These are phyloP conservation scores for Ganoderma lucidum DNA, from an alignment of 1,284 basidiomycete species.

Conservation along the genomic window DNA sequence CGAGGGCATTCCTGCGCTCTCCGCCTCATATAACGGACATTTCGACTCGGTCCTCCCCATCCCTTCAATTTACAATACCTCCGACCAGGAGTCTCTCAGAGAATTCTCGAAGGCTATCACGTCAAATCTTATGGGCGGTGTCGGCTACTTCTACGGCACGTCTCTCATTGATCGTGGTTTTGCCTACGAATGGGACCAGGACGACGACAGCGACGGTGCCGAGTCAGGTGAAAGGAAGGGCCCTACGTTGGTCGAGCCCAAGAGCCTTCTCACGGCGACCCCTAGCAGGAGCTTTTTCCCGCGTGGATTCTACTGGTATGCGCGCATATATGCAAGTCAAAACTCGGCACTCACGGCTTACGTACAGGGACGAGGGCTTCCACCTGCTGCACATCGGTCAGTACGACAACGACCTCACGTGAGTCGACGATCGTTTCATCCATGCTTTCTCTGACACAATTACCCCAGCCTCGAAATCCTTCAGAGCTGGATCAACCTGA, in stretches of 20 bases:
- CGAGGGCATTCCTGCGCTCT: slow-evolving; percentile 73
- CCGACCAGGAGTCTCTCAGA: slow-evolving; percentile 59
- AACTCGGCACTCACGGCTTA: slow-evolving; percentile 11
- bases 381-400: slow-evolving; percentile 90
- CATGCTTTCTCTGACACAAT: not conserved
- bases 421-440: slow-evolving; percentile 15
- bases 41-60: slow-evolving; percentile 79
- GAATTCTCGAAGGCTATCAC: slow-evolving; percentile 89
- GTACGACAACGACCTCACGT: slow-evolving; percentile 94
- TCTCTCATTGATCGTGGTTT: slow-evolving; percentile 89
- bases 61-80: slow-evolving; percentile 58
- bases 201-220: slow-evolving; percentile 59
- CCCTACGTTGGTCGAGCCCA: slow-evolving; percentile 76
- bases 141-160: slow-evolving; percentile 94
- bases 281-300: slow-evolving; percentile 97
- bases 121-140: slow-evolving; percentile 89
- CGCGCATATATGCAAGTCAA: slow-evolving; percentile 10
- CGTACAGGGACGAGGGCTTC: slow-evolving; percentile 91
- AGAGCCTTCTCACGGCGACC: slow-evolving; percentile 87
- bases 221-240: slow-evolving; percentile 56
- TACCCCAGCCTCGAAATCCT: slow-evolving; percentile 81
- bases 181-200: slow-evolving; percentile 90
- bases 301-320: slow-evolving; percentile 93
- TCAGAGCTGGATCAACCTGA: slow-evolving; percentile 88
- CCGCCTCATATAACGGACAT: slow-evolving; percentile 66